Evolutionary conservation across 345 rosid genomes (phyloP), one percentile per base, ranked within the genome.

Genomic region (Angophora floribunda): DNA sequence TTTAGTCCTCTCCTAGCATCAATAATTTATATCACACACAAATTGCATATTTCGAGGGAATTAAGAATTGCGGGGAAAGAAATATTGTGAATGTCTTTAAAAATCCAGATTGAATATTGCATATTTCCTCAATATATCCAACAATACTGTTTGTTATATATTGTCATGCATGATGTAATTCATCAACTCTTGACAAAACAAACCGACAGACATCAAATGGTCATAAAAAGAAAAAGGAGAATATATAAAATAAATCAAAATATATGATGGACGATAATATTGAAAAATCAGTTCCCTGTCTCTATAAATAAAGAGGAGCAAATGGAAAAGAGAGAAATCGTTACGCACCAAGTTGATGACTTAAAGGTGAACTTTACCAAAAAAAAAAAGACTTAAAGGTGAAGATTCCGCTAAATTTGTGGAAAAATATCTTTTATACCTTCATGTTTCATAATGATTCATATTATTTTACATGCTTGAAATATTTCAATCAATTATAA

Each of bases 321-420:
- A 65, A 65, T 30, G 21, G 41, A 65, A 30, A 65, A 30, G 41
- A 63, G 41, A 65, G 17, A 30, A 55, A 55, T 55, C 61, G 21
- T 55, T 22, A 55, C 3, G 44, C 79, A 17, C 44, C 67, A 0
- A 67, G 79, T 67, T 21, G 67, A 7, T 30, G 44, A 67, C 21
- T 44, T 32, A 32, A 67, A 15, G 79, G 79, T 19, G 45, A 67
- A 26, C n/a, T n/a, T n/a, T n/a, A n/a, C n/a, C n/a, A n/a, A n/a
- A n/a, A n/a, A n/a, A n/a, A n/a, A n/a, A n/a, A n/a, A n/a, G 44
- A 67, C 21, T 44, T 32, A 32, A 67, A 15, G 79, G 79, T 19
- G 45, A 67, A 26, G 36, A 67, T 67, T 32, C 45, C 19, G 0
- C 22, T 32, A 7, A 7, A 0, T n/a, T 3, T 4, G 79, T 4